phyloP scores from a whole-genome alignment of 495 filamentous ascomycete genomes.

The Lepidopterella palustris region DNA sequence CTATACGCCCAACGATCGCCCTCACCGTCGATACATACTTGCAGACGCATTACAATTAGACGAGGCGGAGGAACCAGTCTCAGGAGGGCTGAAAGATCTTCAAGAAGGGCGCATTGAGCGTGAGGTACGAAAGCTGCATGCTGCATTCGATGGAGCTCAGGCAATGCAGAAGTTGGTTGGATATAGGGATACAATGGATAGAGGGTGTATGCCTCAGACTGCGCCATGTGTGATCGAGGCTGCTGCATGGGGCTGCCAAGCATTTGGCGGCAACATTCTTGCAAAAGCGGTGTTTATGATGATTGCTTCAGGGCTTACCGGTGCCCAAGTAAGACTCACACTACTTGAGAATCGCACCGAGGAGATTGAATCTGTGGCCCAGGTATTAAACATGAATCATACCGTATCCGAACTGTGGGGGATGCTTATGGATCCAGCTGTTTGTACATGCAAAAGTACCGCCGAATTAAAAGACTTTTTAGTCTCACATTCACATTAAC shows the following conservation, averaged over 20 bases:
- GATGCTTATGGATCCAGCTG: not conserved
- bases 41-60: slow-evolving; percentile 20
- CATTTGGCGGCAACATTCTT: slow-evolving; percentile 18
- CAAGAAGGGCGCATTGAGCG: slow-evolving; percentile 8
- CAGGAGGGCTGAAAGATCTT: slow-evolving; percentile 9
- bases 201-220: not conserved
- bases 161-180: not conserved
- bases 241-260: slow-evolving; percentile 21
- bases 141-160: slow-evolving; percentile 11
- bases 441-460: not conserved
- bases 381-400: not conserved
- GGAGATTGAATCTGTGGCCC: not conserved
- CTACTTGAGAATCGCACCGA: slow-evolving; percentile 4
- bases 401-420: not conserved
- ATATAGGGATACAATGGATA: too few species aligned
- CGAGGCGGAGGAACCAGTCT: slow-evolving; percentile 1
- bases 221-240: slow-evolving; percentile 13
- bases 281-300: slow-evolving; percentile 21
- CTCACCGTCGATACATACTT: slow-evolving; percentile 18
- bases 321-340: slow-evolving; percentile 5
- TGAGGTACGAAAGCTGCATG: slow-evolving; percentile 21
- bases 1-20: not conserved
- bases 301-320: slow-evolving; percentile 18
- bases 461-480: not conserved
- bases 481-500: not conserved